Base-by-base conservation (phyloP, 2,329 filamentous ascomycete species). In the Penicillium sp. region DNA sequence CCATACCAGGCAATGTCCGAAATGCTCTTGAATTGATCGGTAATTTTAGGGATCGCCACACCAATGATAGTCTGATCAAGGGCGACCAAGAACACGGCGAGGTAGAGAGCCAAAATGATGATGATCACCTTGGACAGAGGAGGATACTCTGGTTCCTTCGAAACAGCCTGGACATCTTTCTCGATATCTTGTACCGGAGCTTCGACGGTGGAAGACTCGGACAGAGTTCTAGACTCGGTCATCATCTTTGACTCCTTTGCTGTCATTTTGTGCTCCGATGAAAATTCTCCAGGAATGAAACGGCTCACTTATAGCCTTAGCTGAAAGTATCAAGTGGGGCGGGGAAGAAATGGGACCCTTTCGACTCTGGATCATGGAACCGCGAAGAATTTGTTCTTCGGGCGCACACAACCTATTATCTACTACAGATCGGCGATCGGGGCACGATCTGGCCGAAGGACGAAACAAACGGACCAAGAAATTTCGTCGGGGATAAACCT, bases 11-110 rank as follows among this genome's bases (percentile, higher is more conserved):
- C 56, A 29, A 59, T 59, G 34, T 59, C 56, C 6, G 48, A 36
- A 29, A 59, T 54, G 42, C 53, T 56, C 45, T 59, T 59, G 29
- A 59, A 59, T n/a, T 59, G 51, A 43, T 56, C 56, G 1, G 56
- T 59, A 38, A 56, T 59, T 8, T 48, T 49, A 9, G 53, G 53
- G 21, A 59, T 56, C 1, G 53, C 56, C 2, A 52, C 51, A 4
- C 51, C 53, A 13, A 59, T 56, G 12, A 59, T 59, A 7, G 56
- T 59, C 33, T 62, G 60, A 18, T 65, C 63, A 3, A 66, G 54
- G 0, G 62, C 63, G 8, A 65, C 63, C 29, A 66, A 51, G 41
- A 66, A 65, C 13, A 64, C 54, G 2, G 64, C 58, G 2, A 65
- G 60, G 31, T 65, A 65, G 5, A 65, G 51, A 2, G 60, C 63